Evolutionary conservation across 106 monocot species (phyloP).

Genomic region (Dioscorea dumetorum): DNA sequence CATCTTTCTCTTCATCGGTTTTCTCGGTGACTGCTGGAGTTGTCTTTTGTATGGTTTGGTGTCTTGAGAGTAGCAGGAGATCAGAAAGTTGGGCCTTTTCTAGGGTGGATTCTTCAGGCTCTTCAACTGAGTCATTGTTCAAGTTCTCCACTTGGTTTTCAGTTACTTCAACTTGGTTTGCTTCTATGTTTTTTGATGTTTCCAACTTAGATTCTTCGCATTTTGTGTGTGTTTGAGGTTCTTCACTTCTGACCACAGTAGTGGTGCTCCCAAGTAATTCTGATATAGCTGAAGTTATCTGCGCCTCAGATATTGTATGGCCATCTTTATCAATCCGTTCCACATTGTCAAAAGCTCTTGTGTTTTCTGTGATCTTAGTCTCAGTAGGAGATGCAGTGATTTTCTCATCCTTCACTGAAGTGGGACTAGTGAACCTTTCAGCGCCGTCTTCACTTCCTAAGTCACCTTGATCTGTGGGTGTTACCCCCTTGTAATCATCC

Average conservation of each 20-base stretch:
- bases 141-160: background rate
- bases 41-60: background rate
- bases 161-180: background rate
- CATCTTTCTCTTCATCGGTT: constrained; percentile 27
- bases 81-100: background rate
- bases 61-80: background rate
- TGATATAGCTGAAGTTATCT: background rate
- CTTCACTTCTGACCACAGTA: background rate
- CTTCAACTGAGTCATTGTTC: constrained; percentile 2
- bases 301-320: constrained; percentile 6
- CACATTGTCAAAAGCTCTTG: background rate
- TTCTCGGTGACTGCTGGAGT: constrained; percentile 10
- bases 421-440: background rate
- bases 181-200: background rate
- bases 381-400: background rate
- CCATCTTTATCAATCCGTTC: constrained; percentile 6
- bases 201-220: background rate
- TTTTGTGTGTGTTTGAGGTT: constrained; percentile 6
- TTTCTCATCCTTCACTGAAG: background rate
- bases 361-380: constrained; percentile 1
- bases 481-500: background rate
- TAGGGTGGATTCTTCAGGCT: background rate
- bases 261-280: constrained; percentile 6
- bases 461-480: background rate
- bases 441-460: constrained; percentile 1